A percentile compares a stretch with the other conserved stretches of the same genome.
phyloP scores from a whole-genome alignment of 1,284 basidiomycete genomes.

The Marasmius oreades region DNA sequence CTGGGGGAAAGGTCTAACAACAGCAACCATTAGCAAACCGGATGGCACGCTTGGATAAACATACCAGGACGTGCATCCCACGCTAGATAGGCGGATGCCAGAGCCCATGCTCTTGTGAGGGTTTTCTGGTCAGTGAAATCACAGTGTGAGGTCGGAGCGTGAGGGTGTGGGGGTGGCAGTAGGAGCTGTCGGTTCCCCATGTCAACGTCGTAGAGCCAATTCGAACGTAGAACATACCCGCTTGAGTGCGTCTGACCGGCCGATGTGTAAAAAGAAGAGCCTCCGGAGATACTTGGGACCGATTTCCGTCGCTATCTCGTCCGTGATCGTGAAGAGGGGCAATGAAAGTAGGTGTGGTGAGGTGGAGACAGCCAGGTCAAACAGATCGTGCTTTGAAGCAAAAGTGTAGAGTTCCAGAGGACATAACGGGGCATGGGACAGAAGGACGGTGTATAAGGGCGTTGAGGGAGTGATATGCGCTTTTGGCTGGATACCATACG shows the following conservation, averaged over 20 bases:
- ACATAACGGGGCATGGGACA: conserved; percentile 51
- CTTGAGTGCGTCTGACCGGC: conserved; percentile 27
- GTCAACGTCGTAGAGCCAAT: conserved; percentile 48
- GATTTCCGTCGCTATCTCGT: conserved; percentile 56
- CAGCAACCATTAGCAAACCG: conserved; percentile 7
- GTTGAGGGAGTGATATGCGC: conserved; percentile 36
- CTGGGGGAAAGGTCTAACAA: conserved; percentile 52
- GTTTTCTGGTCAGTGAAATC: conserved; percentile 62
- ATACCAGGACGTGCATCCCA: conserved; percentile 67
- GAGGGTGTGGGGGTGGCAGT: conserved; percentile 57
- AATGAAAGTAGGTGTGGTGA: conserved; percentile 61
- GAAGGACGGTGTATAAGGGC: conserved; percentile 41
- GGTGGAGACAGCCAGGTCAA: conserved; percentile 55
- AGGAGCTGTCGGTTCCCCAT: conserved; percentile 48
- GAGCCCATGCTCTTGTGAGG: conserved; percentile 60
- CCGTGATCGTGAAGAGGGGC: conserved; percentile 50
- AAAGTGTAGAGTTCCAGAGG: conserved; percentile 59
- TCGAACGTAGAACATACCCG: conserved; percentile 34
- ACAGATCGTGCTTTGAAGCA: conserved; percentile 51
- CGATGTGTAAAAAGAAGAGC: conserved; percentile 36
- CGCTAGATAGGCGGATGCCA: conserved; percentile 63
- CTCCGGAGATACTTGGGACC: conserved; percentile 48
- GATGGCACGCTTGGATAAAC: conserved; percentile 8
- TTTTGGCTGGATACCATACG: conserved; percentile 50
- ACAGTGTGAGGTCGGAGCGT: conserved; percentile 53